A percentile compares a stretch with the other conserved stretches of the same genome.
Evolutionary conservation across 139 green algal genomes (phyloP).

Genomic region (Chlorella sp.): DNA sequence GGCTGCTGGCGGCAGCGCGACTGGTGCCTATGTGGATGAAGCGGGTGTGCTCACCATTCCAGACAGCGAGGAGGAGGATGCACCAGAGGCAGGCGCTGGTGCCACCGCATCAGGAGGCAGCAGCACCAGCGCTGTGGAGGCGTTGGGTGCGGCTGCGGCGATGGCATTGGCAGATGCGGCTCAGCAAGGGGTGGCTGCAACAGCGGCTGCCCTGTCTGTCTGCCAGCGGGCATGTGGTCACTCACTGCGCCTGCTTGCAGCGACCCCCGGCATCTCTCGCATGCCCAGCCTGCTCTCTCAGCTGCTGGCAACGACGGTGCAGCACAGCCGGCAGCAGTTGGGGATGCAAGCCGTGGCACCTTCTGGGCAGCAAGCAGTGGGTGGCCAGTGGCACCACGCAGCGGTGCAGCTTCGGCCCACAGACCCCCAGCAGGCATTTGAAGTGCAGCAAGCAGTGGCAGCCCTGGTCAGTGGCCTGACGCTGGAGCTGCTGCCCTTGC

Average conservation of each 20-base stretch:
- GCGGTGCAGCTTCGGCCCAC: not conserved
- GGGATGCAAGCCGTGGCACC: not conserved
- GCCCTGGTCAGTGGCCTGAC: not conserved
- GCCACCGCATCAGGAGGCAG: not conserved
- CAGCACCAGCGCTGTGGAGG: not conserved
- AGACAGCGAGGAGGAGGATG: constrained; percentile 9
- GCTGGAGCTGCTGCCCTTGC: not conserved
- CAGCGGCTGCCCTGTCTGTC: not conserved
- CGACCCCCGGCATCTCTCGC: too few relatives aligned
- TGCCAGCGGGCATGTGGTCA: not conserved
- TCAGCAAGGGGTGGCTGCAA: not conserved
- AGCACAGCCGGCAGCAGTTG: not conserved
- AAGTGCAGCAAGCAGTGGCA: not conserved
- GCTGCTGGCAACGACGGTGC: not conserved
- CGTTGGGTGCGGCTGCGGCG: not conserved
- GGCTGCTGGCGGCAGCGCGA: too few relatives aligned
- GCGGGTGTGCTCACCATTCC: not conserved
- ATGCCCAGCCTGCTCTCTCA: not conserved
- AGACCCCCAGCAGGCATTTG: not conserved
- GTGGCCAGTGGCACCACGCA: not conserved
- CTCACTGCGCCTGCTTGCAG: constrained; percentile 9
- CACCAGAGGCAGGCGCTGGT: not conserved
- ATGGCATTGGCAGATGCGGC: not conserved
- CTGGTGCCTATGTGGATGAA: not conserved
- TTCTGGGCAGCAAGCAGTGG: not conserved